Conservation (phyloP, 768 basidiomycete genomes). For the Suillus lakei region DNA sequence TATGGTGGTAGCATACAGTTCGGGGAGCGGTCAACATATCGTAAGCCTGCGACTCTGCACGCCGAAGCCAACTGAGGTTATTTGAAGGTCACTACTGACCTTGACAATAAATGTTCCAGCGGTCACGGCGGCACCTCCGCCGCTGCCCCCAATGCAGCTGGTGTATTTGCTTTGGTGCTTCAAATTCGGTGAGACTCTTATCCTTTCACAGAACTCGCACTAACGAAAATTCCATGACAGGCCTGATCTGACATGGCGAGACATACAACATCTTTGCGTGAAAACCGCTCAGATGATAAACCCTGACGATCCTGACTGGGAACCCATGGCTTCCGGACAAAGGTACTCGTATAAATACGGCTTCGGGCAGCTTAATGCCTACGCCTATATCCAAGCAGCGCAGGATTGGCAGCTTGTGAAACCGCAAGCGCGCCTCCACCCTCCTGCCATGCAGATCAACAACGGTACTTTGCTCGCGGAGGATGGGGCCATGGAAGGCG, state of each 20-base stretch:
- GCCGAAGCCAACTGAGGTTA: slow-evolving; percentile 9
- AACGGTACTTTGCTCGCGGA: slow-evolving; percentile 55
- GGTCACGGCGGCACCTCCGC: slow-evolving; percentile 97
- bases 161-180: slow-evolving; percentile 89
- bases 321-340: slow-evolving; percentile 59
- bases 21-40: slow-evolving; percentile 91
- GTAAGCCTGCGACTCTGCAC: slow-evolving; percentile 50
- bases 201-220: slow-evolving; percentile 19
- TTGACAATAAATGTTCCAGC: slow-evolving; percentile 77
- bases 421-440: slow-evolving; percentile 90
- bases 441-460: slow-evolving; percentile 70
- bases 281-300: slow-evolving; percentile 80
- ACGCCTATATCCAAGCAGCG: slow-evolving; percentile 79
- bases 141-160: slow-evolving; percentile 95
- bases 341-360: slow-evolving; percentile 93
- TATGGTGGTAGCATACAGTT: slow-evolving; percentile 95
- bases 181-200: slow-evolving; percentile 68
- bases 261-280: slow-evolving; percentile 90
- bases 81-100: slow-evolving; percentile 89
- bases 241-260: slow-evolving; percentile 96
- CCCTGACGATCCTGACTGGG: slow-evolving; percentile 93
- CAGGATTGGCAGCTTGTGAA: slow-evolving; percentile 87
- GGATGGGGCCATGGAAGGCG: slow-evolving; percentile 59
- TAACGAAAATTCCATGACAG: slow-evolving; percentile 41
- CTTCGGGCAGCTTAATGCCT: slow-evolving; percentile 87